phyloP scores from a whole-genome alignment of 1,284 basidiomycete genomes.

The Earliella scabrosa region DNA sequence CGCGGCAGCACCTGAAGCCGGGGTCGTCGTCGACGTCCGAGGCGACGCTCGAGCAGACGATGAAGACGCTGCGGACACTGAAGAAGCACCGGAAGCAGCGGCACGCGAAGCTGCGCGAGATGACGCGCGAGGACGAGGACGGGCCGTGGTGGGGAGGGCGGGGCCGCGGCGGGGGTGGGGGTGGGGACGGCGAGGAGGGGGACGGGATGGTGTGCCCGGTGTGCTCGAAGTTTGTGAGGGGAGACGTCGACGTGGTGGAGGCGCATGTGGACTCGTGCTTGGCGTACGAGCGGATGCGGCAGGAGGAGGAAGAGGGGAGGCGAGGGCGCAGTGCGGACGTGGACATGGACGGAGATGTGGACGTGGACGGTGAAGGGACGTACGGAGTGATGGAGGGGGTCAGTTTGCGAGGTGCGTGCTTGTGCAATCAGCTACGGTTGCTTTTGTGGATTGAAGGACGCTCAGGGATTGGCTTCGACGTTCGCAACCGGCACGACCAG shows the following conservation, averaged over 20 bases:
- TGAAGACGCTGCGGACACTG: conserved; percentile 59
- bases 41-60: conserved; percentile 45
- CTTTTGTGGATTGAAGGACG: not conserved
- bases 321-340: conserved; percentile 37
- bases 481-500: conserved; percentile 53
- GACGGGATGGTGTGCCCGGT: conserved; percentile 65
- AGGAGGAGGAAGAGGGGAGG: conserved; percentile 46
- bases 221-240: conserved; percentile 57
- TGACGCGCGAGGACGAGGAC: conserved; percentile 64
- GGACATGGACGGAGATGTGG: conserved; percentile 37
- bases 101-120: conserved; percentile 62
- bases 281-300: conserved; percentile 48
- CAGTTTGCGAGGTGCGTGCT: conserved; percentile 42
- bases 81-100: conserved; percentile 69
- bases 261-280: conserved; percentile 80
- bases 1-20: conserved; percentile 53
- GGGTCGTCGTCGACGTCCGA: conserved; percentile 35
- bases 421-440: not conserved
- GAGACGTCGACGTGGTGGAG: conserved; percentile 72
- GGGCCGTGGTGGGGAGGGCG: conserved; percentile 27
- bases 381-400: conserved; percentile 39
- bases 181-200: conserved; percentile 34
- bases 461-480: conserved; percentile 66
- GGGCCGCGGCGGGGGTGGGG: too few species aligned
- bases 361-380: conserved; percentile 33